Conservation (phyloP, 2,329 filamentous ascomycete species). For the Sporothrix sp. region DNA sequence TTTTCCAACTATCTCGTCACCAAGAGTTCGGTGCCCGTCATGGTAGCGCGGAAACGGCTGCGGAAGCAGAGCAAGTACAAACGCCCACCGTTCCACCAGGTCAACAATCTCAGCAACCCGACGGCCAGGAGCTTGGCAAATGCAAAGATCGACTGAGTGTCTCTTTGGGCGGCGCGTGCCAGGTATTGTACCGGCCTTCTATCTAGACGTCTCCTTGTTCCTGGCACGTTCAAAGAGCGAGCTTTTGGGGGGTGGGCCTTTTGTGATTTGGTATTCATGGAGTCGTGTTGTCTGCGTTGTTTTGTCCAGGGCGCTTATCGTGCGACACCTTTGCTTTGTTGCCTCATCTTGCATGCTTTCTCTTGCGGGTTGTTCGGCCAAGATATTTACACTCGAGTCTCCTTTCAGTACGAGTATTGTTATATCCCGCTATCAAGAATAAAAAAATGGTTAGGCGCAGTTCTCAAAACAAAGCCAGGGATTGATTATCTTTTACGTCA, state of each 20-base stretch:
- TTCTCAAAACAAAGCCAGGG: too few relatives aligned
- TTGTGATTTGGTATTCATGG: not conserved
- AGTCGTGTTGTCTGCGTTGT: not conserved
- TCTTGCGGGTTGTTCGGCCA: too few relatives aligned
- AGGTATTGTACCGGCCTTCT: too few relatives aligned
- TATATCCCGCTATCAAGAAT: not conserved
- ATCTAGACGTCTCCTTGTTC: not conserved
- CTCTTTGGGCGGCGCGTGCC: not conserved
- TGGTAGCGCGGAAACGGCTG: slow-evolving; percentile 89
- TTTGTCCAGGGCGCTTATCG: not conserved
- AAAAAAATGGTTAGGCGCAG: not conserved
- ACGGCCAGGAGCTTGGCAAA: slow-evolving; percentile 55
- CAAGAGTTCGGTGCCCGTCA: slow-evolving; percentile 92
- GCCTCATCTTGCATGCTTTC: too few relatives aligned
- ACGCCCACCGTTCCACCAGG: slow-evolving; percentile 58
- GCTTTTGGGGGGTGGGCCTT: not conserved
- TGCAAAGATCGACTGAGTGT: slow-evolving; percentile 60
- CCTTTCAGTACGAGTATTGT: too few relatives aligned
- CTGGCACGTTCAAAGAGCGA: not conserved
- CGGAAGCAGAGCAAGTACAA: slow-evolving; percentile 79
- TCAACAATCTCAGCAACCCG: slow-evolving; percentile 72
- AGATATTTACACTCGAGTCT: too few relatives aligned
- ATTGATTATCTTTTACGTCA: too few relatives aligned
- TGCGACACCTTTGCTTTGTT: not conserved
- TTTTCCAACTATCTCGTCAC: slow-evolving; percentile 97